phyloP scores from a whole-genome alignment of 306 rosid genomes.

The Gastrolobium bilobum region DNA sequence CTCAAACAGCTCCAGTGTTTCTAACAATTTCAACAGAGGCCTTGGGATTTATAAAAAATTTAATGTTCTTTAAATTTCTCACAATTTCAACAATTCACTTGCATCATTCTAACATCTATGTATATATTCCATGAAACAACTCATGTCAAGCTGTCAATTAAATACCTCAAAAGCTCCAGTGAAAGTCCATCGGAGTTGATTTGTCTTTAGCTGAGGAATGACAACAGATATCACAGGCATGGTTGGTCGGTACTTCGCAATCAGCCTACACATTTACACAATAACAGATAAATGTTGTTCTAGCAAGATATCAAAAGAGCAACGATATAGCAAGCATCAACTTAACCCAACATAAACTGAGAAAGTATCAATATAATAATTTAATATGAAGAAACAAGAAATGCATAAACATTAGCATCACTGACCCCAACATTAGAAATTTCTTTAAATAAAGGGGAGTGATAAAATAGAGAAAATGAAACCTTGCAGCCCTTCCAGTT shows the following conservation, averaged over 20 bases:
- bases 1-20: no score
- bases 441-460: conserved; percentile 40
- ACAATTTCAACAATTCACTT: not conserved
- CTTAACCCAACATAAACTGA: conserved; percentile 8
- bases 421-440: not conserved
- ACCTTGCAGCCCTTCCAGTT: conserved; percentile 97
- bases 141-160: not conserved
- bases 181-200: conserved; percentile 87
- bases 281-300: not conserved
- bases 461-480: conserved; percentile 6
- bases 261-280: conserved; percentile 58
- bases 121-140: conserved; percentile 33
- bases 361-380: not conserved
- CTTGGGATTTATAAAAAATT: not conserved
- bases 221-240: conserved; percentile 90
- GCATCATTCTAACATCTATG: conserved; percentile 32
- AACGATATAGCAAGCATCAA: conserved; percentile 13
- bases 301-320: conserved; percentile 1
- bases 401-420: conserved; percentile 18
- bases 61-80: not conserved
- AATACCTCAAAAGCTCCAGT: conserved; percentile 91
- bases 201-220: conserved; percentile 81
- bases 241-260: conserved; percentile 85
- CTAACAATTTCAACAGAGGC: no score
- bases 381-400: conserved; percentile 35